Evolutionary conservation across 306 rosid species (phyloP).

Genomic region (Rubus parviflorus): DNA sequence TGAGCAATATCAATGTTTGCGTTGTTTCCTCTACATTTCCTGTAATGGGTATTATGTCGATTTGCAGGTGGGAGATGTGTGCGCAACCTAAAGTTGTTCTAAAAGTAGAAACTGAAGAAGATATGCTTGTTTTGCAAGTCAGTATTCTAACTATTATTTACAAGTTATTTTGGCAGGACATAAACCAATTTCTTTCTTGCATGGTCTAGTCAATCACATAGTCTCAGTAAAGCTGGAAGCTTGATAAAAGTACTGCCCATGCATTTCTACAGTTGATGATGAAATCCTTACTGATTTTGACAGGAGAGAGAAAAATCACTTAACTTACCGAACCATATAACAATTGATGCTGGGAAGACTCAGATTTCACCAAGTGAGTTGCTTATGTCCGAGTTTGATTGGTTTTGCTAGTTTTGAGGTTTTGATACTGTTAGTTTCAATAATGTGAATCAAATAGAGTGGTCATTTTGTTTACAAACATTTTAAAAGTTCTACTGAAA

Average conservation of each 20-base stretch:
- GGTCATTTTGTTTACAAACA: not conserved
- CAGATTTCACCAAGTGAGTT: slow-evolving; percentile 96
- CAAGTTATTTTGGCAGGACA: not conserved
- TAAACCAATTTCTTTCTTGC: slow-evolving; percentile 4
- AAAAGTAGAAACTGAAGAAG: slow-evolving; percentile 89
- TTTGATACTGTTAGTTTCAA: not conserved
- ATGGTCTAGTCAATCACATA: not conserved
- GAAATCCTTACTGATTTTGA: slow-evolving; percentile 15
- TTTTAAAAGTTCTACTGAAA: not conserved
- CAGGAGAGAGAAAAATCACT: slow-evolving; percentile 84
- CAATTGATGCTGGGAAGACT: slow-evolving; percentile 96
- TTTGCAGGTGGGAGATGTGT: slow-evolving; percentile 93
- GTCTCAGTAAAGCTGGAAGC: not conserved
- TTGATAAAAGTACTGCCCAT: not conserved
- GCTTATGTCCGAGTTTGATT: slow-evolving; percentile 15
- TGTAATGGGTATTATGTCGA: slow-evolving; percentile 21
- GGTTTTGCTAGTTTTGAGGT: not conserved
- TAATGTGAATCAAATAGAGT: not conserved
- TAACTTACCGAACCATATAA: slow-evolving; percentile 79
- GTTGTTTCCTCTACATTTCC: not conserved
- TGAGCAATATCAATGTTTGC: not conserved
- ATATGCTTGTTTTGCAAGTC: slow-evolving; percentile 85
- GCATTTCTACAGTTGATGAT: not conserved
- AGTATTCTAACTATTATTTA: slow-evolving; percentile 13
- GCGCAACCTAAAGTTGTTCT: slow-evolving; percentile 96